Conservation (phyloP, 1,284 basidiomycete genomes). For the Hemileia vastatrix region DNA sequence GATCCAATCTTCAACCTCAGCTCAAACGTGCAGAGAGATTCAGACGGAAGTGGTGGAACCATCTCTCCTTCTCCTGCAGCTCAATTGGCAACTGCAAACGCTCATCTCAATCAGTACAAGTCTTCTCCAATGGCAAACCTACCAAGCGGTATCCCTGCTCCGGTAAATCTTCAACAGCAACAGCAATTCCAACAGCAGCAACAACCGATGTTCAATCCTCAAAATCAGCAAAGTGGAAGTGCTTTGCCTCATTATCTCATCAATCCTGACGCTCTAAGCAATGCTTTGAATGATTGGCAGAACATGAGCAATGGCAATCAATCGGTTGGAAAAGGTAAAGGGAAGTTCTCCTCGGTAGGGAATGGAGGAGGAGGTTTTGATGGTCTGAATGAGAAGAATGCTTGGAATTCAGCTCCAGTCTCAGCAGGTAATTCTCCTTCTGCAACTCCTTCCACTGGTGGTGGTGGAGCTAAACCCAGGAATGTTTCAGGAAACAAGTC, state of each 20-base stretch:
- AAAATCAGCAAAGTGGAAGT: too few relatives aligned
- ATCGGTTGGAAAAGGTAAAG: too few relatives aligned
- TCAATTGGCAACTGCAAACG: constrained; percentile 35
- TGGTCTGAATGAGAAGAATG: background rate
- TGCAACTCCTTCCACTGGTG: constrained; percentile 21
- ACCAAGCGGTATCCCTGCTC: constrained; percentile 23
- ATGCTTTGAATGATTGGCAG: too few relatives aligned
- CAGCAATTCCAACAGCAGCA: too few relatives aligned
- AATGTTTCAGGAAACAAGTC: background rate
- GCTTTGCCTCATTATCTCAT: too few relatives aligned
- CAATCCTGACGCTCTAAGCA: too few relatives aligned
- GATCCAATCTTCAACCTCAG: background rate
- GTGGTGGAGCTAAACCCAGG: background rate
- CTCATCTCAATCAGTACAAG: constrained; percentile 34
- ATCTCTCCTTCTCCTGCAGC: constrained; percentile 17
- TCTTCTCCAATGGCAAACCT: background rate
- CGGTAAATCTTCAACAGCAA: background rate
- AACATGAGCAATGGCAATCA: too few relatives aligned
- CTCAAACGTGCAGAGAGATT: background rate
- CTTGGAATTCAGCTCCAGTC: constrained; percentile 22
- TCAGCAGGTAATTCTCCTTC: constrained; percentile 35
- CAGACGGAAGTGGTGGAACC: background rate
- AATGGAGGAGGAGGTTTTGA: background rate
- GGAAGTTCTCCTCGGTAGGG: too few relatives aligned
- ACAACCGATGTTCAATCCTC: too few relatives aligned